Percentiles rank a stretch among this genome's conserved stretches.
phyloP scores from a whole-genome alignment of 305 asterid genomes.

The Fraxinus albicans region DNA sequence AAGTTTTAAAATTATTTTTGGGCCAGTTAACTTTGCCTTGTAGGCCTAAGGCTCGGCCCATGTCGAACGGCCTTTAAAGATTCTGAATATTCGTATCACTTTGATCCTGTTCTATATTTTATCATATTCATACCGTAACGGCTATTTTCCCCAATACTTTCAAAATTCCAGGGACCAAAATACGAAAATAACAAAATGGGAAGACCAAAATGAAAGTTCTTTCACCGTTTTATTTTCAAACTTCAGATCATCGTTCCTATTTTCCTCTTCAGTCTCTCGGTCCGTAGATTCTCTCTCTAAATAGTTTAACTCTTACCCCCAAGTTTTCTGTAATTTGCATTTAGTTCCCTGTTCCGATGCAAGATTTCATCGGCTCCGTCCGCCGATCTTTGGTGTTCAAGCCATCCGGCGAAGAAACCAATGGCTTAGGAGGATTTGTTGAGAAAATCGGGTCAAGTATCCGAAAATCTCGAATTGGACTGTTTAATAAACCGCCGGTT shows the following conservation, averaged over 20 bases:
- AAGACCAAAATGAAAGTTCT: constrained; percentile 24
- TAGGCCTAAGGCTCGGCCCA: not conserved
- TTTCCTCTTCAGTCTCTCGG: constrained; percentile 33
- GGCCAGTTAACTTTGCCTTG: not conserved
- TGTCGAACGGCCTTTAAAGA: not conserved
- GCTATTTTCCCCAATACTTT: constrained; percentile 29
- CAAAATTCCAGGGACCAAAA: constrained; percentile 26
- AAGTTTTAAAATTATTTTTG: not conserved
- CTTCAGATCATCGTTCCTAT: constrained; percentile 19
- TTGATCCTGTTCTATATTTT: not conserved
- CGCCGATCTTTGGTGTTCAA: constrained; percentile 91
- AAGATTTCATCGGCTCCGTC: constrained; percentile 84
- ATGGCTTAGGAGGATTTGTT: constrained; percentile 74
- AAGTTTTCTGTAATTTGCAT: constrained; percentile 7
- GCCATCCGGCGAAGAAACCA: constrained; percentile 59
- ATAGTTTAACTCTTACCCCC: not conserved
- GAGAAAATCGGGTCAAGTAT: constrained; percentile 86
- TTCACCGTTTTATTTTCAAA: constrained; percentile 48
- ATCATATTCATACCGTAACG: constrained; percentile 22
- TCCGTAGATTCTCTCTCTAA: constrained; percentile 32
- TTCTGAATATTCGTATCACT: not conserved
- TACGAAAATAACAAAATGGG: not conserved
- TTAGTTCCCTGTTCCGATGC: constrained; percentile 50
- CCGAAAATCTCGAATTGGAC: constrained; percentile 80
- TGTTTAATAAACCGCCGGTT: constrained; percentile 67